Conservation (phyloP, 2,329 filamentous ascomycete genomes). For the Ophiostoma ips region DNA sequence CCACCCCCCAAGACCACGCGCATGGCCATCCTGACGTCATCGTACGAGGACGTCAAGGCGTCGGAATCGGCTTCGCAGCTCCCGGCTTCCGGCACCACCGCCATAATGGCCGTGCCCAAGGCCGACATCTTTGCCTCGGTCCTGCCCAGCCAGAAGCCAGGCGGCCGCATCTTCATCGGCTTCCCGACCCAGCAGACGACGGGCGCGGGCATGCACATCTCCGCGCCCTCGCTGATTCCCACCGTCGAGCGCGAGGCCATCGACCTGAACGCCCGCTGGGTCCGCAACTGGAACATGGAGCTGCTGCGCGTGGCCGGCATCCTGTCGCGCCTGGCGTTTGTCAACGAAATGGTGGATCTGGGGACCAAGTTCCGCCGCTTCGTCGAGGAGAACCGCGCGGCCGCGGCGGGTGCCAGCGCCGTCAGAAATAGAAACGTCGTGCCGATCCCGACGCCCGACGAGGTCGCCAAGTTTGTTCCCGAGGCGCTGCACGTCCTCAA, state of each 20-base stretch:
- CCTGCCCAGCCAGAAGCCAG: constrained; percentile 66
- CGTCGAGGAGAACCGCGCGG: constrained; percentile 15
- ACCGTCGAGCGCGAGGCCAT: constrained; percentile 96
- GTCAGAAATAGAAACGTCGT: neutral
- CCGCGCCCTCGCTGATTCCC: constrained; percentile 88
- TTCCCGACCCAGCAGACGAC: constrained; percentile 97
- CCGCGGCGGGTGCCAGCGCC: neutral
- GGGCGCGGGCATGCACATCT: constrained; percentile 83
- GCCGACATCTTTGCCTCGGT: constrained; percentile 82
- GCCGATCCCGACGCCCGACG: constrained; percentile 33
- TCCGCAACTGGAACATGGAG: constrained; percentile 89
- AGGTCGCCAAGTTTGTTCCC: constrained; percentile 55
- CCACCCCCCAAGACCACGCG: constrained; percentile 79
- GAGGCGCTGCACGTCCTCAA: constrained; percentile 72
- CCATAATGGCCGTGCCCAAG: constrained; percentile 28
- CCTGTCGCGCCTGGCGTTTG: constrained; percentile 75
- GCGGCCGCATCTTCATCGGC: constrained; percentile 86
- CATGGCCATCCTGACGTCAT: constrained; percentile 78
- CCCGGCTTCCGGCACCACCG: constrained; percentile 13
- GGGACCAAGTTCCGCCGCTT: constrained; percentile 41
- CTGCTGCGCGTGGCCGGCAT: constrained; percentile 85
- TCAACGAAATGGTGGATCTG: constrained; percentile 71
- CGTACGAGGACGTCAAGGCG: constrained; percentile 66
- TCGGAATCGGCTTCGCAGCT: constrained; percentile 30
- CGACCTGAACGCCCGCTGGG: constrained; percentile 88